A percentile compares a stretch with the other conserved stretches of the same genome.
These are phyloP conservation scores for Gastrodia elata DNA, from an alignment of 106 monocot genomes.

Conservation along the genomic window DNA sequence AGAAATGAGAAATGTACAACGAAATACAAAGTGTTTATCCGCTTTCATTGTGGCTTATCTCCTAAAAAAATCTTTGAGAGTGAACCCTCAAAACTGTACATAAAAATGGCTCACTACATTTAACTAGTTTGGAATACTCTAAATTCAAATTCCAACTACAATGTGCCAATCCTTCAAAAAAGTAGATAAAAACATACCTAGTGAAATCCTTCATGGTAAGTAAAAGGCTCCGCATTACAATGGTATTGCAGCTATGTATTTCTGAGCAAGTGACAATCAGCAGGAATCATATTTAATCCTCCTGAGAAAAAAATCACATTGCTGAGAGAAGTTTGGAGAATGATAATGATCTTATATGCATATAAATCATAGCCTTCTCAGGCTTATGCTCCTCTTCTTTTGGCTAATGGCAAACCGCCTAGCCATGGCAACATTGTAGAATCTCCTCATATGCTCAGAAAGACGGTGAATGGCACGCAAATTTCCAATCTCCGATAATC, in stretches of 20 bases:
- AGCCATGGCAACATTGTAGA: slow-evolving; percentile 90
- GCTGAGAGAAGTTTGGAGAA: not conserved
- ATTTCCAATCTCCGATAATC: slow-evolving; percentile 70
- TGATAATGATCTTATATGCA: not conserved
- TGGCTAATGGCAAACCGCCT: slow-evolving; percentile 78
- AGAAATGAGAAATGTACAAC: too few species aligned
- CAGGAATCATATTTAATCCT: too few species aligned
- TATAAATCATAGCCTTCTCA: slow-evolving; percentile 36
- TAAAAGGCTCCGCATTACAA: not conserved
- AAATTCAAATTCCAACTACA: too few species aligned
- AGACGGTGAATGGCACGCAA: slow-evolving; percentile 71
- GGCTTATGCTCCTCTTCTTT: slow-evolving; percentile 75
- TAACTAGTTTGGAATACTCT: too few species aligned
- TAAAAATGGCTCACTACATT: too few species aligned
- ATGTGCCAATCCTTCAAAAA: too few species aligned
- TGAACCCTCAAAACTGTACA: too few species aligned
- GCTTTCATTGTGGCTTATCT: too few species aligned
- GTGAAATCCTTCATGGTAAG: not conserved
- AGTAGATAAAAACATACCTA: too few species aligned
- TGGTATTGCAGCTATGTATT: not conserved
- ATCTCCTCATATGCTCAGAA: slow-evolving; percentile 88
- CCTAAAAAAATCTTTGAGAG: too few species aligned
- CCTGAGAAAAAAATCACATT: not conserved
- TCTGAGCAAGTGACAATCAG: too few species aligned
- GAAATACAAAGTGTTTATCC: too few species aligned